A percentile compares a stretch with the other conserved stretches of the same genome.
These are phyloP conservation scores for Geotrichum cucujoidarum DNA, from an alignment of 1,139 yeast species.

Conservation along the genomic window DNA sequence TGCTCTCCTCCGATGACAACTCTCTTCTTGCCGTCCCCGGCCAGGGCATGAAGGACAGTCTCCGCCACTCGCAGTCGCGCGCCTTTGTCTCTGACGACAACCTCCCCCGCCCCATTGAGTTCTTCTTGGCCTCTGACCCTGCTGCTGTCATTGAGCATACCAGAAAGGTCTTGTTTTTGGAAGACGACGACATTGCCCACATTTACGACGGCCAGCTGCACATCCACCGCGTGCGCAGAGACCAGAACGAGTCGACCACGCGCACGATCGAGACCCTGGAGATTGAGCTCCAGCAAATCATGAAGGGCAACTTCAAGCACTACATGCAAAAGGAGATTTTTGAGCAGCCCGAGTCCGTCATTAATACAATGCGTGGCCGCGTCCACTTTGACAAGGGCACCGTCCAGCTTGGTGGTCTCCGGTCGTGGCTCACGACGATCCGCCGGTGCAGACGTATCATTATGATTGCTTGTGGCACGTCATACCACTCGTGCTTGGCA, in stretches of 20 bases:
- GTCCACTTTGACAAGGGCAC: constrained; percentile 77
- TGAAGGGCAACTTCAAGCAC: constrained; percentile 95
- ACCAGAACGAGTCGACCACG: constrained; percentile 84
- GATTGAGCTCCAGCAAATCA: constrained; percentile 93
- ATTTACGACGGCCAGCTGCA: constrained; percentile 97
- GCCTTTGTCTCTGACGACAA: constrained; percentile 92
- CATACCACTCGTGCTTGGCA: constrained; percentile 96
- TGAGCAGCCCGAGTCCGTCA: constrained; percentile 97
- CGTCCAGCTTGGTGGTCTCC: constrained; percentile 86
- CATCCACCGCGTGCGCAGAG: constrained; percentile 91
- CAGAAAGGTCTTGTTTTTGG: constrained; percentile 90
- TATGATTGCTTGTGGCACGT: constrained; percentile 99
- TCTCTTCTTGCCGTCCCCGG: constrained; percentile 23
- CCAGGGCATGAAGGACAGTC: constrained; percentile 33
- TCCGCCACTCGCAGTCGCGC: constrained; percentile 88
- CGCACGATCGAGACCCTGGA: constrained; percentile 96
- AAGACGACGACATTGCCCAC: constrained; percentile 98
- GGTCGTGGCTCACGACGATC: constrained; percentile 77
- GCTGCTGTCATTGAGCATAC: constrained; percentile 98
- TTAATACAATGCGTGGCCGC: constrained; percentile 99
- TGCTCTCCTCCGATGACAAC: constrained; percentile 6
- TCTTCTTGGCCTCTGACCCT: constrained; percentile 94
- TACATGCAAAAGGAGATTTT: constrained; percentile 98
- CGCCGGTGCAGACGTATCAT: constrained; percentile 93
- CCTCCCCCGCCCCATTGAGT: constrained; percentile 89